Evolutionary conservation across 1,139 yeast genomes (phyloP), one percentile per base, ranked within the genome.

Genomic region (Yamadazyma triangularis): DNA sequence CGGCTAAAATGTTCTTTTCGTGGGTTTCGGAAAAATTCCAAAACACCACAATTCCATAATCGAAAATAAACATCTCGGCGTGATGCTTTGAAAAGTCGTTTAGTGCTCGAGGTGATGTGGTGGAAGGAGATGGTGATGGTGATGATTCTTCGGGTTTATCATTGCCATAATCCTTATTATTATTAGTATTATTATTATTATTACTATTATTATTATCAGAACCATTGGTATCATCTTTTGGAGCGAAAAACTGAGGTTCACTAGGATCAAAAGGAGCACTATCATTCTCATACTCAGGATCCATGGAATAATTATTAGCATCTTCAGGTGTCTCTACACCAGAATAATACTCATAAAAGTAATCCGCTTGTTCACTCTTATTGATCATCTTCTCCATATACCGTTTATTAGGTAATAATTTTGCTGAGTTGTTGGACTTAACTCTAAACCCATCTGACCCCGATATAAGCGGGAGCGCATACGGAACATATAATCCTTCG

Each of bases 21-120:
- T 91, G 96, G 8, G 77, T 69, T 51, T 88, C 96, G 2, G 93
- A 80, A 45, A 91, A 88, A 52, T 91, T 91, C 98, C 98, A 91
- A 50, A 91, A 89, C 11, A 91, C 97, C 13, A 91, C 87, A 14
- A 91, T 95, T 11, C 98, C 98, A 51, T 91, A 91, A 33, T 79
- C 79, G 52, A 91, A 80, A 5, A 91, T 75, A 50, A 91, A 91
- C 70, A 91, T 73, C 50, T 91, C 97, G 0, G 96, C 96, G 38
- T 68, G 72, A 53, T 86, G 95, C 42, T 80, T 82, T 12, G 78
- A 66, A 38, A 77, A 64, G 39, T 78, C 84, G 1, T 72, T 42
- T 15, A 22, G 15, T 4, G 28, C 29, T 24, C 8, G 25, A 10
- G 8, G 4, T 5, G 5, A 12, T 6, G 10, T 12, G 5, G 25